Percentiles rank a stretch among this genome's conserved stretches.
Evolutionary conservation across 1,139 yeast genomes (phyloP).

Genomic region (Saccharomycopsis hybrid): DNA sequence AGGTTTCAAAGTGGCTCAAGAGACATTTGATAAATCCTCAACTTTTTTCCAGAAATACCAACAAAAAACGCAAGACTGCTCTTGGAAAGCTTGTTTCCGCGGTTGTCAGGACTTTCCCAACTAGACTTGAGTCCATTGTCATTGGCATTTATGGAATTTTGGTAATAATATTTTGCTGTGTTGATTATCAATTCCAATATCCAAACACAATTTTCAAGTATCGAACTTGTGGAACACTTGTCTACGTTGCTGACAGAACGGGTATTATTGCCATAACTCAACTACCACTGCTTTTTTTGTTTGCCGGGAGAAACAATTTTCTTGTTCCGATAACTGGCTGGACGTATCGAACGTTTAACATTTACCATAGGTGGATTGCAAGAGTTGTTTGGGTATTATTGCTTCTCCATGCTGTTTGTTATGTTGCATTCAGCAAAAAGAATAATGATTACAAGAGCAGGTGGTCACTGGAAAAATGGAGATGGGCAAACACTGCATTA

Average conservation of each 20-base stretch:
- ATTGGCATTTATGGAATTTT: slow-evolving; percentile 26
- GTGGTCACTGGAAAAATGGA: slow-evolving; percentile 38
- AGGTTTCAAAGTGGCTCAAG: slow-evolving; percentile 26
- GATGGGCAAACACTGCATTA: slow-evolving; percentile 34
- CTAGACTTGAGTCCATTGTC: slow-evolving; percentile 28
- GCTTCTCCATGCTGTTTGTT: slow-evolving; percentile 36
- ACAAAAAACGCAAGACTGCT: slow-evolving; percentile 3
- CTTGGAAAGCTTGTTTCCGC: slow-evolving; percentile 6
- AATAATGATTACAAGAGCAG: slow-evolving; percentile 37
- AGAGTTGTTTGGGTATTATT: slow-evolving; percentile 39
- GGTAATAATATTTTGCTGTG: slow-evolving; percentile 26
- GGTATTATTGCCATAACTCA: slow-evolving; percentile 51
- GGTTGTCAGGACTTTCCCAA: slow-evolving; percentile 26
- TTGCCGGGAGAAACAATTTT: slow-evolving; percentile 60
- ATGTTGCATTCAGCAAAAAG: slow-evolving; percentile 31
- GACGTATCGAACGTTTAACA: slow-evolving; percentile 52
- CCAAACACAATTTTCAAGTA: slow-evolving; percentile 28
- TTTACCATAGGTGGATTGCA: slow-evolving; percentile 57
- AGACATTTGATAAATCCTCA: slow-evolving; percentile 30
- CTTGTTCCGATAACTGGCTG: slow-evolving; percentile 52
- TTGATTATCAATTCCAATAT: slow-evolving; percentile 25
- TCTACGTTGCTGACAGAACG: slow-evolving; percentile 47
- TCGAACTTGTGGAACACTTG: slow-evolving; percentile 26
- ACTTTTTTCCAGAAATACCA: slow-evolving; percentile 21
- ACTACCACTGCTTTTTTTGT: slow-evolving; percentile 45